Base-by-base conservation (phyloP, 139 green algal species). In the Dunaliella primolecta region DNA sequence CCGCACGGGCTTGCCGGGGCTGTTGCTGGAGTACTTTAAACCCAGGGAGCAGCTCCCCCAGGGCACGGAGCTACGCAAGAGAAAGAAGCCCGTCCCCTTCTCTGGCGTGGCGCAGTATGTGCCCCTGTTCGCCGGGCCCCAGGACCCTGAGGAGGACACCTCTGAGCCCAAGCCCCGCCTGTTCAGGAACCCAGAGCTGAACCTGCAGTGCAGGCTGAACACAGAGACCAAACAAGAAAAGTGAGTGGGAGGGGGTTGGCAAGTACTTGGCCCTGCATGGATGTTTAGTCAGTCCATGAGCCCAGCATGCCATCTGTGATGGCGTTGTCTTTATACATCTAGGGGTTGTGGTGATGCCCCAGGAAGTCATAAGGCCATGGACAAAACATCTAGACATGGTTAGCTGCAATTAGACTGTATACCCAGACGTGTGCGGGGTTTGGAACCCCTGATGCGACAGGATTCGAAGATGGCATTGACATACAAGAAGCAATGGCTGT, bases 141-240 rank as follows among this genome's bases (percentile, higher is more conserved):
- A 87, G 1, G 92, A 97, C 77, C 55, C 89, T 0, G 94, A 98
- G 83, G 95, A 97, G 64, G 91, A 96, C 89, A 92, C 92, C 15
- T 86, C 87, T 30, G n/a, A 90, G 11, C 80, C 90, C 2, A 78
- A 81, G 27, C 78, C 84, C 2, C 84, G 93, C 0, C 57, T 93
- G 3, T 93, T 94, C 35, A 81, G 87, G 25, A 98, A 97, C 85
- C 91, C 85, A 0, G 95, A 98, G 91, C 87, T 96, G 36, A n/a
- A 72, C 0, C 25, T 84, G 0, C 94, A 98, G 84, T 92, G 90
- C 0, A 85, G 94, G 1, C 30, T 98, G 23, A 91, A 97, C 34
- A 79, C 85, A 0, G 93, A 96, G 85, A 95, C 89, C 20, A 92
- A 91, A 56, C 77, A 74, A 0, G 94, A 97, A 80, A 96, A 96